A percentile compares a stretch with the other conserved stretches of the same genome.
These are phyloP conservation scores for Brettanomyces nanus DNA, from an alignment of 805 yeast species.

Conservation along the genomic window DNA sequence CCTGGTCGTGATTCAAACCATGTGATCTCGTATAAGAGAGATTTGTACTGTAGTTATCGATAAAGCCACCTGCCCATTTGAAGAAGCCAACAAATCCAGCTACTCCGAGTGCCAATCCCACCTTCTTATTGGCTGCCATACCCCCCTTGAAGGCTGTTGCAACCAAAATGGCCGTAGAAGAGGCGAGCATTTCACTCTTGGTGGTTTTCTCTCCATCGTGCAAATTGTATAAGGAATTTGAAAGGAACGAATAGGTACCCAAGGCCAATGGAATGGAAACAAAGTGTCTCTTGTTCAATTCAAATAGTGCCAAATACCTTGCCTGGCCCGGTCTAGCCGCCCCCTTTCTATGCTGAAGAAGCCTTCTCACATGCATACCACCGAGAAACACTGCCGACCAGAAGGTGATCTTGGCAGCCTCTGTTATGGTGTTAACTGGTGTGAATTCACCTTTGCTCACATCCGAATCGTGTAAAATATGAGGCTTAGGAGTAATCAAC, in stretches of 20 bases:
- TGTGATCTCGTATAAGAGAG: constrained; percentile 32
- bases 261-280: constrained; percentile 26
- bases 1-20: constrained; percentile 33
- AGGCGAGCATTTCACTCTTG: constrained; percentile 23
- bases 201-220: constrained; percentile 22
- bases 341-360: constrained; percentile 28
- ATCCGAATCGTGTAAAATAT: constrained; percentile 16
- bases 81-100: constrained; percentile 38
- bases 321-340: constrained; percentile 31
- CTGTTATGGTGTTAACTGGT: constrained; percentile 26
- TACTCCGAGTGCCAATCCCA: constrained; percentile 39
- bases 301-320: constrained; percentile 25
- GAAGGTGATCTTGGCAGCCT: constrained; percentile 20
- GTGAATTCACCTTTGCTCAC: constrained; percentile 9
- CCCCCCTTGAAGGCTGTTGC: constrained; percentile 20
- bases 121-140: constrained; percentile 27
- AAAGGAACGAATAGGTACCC: constrained; percentile 25
- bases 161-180: constrained; percentile 14
- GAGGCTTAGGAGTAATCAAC: constrained; percentile 20
- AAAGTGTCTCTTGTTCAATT: constrained; percentile 23
- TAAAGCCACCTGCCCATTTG: constrained; percentile 48
- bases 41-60: constrained; percentile 37
- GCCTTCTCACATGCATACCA: constrained; percentile 30
- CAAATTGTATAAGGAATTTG: constrained; percentile 24
- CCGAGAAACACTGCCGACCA: constrained; percentile 26